Evolutionary conservation across 805 yeast species (phyloP), one percentile per base, ranked within the genome.

Genomic region (Blastobotrys chiropterorum): DNA sequence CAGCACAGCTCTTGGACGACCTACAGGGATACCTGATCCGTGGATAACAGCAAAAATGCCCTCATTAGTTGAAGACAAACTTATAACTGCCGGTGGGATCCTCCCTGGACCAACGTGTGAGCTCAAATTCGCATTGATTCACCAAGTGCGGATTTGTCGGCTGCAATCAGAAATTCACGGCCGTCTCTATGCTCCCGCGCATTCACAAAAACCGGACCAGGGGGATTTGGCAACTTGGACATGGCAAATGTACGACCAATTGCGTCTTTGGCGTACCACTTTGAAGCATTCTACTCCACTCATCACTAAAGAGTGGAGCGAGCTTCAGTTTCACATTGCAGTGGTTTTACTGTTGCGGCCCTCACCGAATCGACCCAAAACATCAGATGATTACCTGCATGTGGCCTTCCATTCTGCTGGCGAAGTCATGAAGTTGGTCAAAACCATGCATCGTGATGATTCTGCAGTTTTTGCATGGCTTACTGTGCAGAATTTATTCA

Each of bases 271-370:
- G 48, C 48, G 48, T 3, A 41, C 34, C 19, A 46, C 22, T 26
- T 46, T 46, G 16, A 21, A 11, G 7, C 4, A 13, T 14, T 8
- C 48, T 14, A 46, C 48, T 11, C 48, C 48, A 38, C 42, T 46
- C 6, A 46, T 46, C 43, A 46, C 48, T n/a, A 46, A 46, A 46
- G 48, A 46, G 31, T 46, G 48, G 48, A 46, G 42, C 30, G 48
- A 46, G 48, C 43, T 46, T 14, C 48, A 46, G 14, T 46, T 46
- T 22, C 48, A 46, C 30, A 38, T 46, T 3, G 31, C 48, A n/a
- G 43, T 38, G 3, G 48, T 46, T 3, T 26, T 46, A 6, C 48
- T 46, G 5, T 46, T 46, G 8, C 41, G 48, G 20, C 48, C 48
- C 16, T 46, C 48, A 8, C 48, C 48, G 11, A 31, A 46, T 8